Conservation (phyloP, 2,329 filamentous ascomycete genomes). For the Scortechinia acanthostroma region DNA sequence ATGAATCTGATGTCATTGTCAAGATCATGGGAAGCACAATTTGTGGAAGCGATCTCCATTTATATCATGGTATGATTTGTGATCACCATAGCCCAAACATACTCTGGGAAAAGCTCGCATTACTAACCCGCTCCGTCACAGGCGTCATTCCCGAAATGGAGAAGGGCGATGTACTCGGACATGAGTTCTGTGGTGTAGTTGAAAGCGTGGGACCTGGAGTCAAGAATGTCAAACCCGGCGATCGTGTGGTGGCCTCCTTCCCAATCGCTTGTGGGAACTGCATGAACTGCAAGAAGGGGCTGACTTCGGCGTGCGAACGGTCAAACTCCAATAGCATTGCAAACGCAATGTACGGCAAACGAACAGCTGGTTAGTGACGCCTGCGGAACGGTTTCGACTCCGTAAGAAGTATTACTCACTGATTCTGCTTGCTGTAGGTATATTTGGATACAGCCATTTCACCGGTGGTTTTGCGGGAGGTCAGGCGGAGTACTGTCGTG, state of each 20-base stretch:
- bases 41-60: constrained; percentile 50
- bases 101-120: constrained; percentile 3
- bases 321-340: constrained; percentile 69
- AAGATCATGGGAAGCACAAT: constrained; percentile 37
- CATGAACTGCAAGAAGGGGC: constrained; percentile 67
- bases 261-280: constrained; percentile 60
- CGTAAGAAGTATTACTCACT: constrained; percentile 5
- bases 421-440: constrained; percentile 21
- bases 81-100: no score
- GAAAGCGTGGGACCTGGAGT: constrained; percentile 48
- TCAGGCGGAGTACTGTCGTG: constrained; percentile 56
- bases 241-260: constrained; percentile 59
- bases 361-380: constrained; percentile 61
- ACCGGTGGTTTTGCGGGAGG: constrained; percentile 19
- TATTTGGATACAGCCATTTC: constrained; percentile 51
- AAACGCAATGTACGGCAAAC: constrained; percentile 72
- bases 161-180: constrained; percentile 62
- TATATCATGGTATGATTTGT: constrained; percentile 38
- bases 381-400: no score
- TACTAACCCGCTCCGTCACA: no score
- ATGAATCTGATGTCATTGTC: constrained; percentile 11
- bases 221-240: constrained; percentile 51
- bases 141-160: constrained; percentile 46
- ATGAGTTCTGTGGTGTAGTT: constrained; percentile 50
- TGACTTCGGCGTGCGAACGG: constrained; percentile 72